Evolutionary conservation across 176 grass and related monocot species (phyloP).

Genomic region (Aegilops sharonensis): DNA sequence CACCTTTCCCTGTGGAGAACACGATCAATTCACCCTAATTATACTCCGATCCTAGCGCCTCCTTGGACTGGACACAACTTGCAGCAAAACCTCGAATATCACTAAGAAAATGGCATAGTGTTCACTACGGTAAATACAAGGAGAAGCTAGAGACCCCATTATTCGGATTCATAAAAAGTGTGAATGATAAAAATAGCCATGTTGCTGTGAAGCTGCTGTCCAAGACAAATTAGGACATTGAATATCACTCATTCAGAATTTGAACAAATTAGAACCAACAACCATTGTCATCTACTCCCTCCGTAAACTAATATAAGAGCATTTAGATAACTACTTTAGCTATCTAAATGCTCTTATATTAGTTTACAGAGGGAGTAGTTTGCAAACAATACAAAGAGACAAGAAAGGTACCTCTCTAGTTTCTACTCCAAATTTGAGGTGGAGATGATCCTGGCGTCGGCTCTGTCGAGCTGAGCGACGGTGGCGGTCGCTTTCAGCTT

Average conservation of each 20-base stretch:
- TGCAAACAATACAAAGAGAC: constrained; percentile 1
- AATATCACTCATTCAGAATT: too few relatives aligned
- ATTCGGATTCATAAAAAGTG: not conserved
- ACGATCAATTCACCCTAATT: too few relatives aligned
- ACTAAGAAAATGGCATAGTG: not conserved
- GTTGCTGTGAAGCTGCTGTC: not conserved
- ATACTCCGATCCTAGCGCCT: too few relatives aligned
- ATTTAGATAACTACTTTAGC: too few relatives aligned
- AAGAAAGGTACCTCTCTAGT: constrained; percentile 23
- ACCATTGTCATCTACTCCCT: not conserved
- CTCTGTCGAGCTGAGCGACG: constrained; percentile 63
- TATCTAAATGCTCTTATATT: too few relatives aligned
- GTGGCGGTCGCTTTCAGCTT: constrained; percentile 46
- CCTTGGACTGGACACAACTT: not conserved
- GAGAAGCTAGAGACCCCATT: not conserved
- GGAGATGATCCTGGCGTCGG: constrained; percentile 60
- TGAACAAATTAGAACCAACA: too few relatives aligned
- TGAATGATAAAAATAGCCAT: not conserved
- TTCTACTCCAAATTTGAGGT: constrained; percentile 15
- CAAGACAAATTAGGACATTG: not conserved
- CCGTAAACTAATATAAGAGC: too few relatives aligned
- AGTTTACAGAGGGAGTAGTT: too few relatives aligned
- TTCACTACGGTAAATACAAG: not conserved
- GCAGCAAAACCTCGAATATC: not conserved
- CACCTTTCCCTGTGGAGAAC: too few relatives aligned